Conservation (phyloP, 2,329 filamentous ascomycete species). For the Calycina marina region DNA sequence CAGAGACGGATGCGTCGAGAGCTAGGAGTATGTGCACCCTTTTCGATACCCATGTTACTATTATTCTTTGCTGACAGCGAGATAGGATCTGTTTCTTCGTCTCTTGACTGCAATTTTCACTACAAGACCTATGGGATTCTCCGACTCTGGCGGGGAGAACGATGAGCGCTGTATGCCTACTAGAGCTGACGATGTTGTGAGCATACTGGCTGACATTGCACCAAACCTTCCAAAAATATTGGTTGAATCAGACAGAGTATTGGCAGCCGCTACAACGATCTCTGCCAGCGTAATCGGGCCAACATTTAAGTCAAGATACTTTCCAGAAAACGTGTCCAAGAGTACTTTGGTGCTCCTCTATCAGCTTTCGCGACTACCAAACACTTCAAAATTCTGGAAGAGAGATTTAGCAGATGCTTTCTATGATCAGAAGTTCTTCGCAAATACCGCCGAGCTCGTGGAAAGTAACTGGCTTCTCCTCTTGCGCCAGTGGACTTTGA, state of each 20-base stretch:
- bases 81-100: conserved; percentile 83
- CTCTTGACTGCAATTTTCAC: conserved; percentile 91
- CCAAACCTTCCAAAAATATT: conserved; percentile 72
- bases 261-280: conserved; percentile 63
- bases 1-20: conserved; percentile 85
- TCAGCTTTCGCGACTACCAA: conserved; percentile 61
- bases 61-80: no score
- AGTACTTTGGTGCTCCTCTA: conserved; percentile 59
- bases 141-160: conserved; percentile 32
- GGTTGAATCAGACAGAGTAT: conserved; percentile 71
- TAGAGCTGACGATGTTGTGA: conserved; percentile 60
- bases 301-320: conserved; percentile 67
- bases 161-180: conserved; percentile 21
- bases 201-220: conserved; percentile 64
- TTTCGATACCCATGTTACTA: no score
- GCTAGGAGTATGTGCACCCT: conserved; percentile 60
- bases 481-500: conserved; percentile 67
- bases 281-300: conserved; percentile 74
- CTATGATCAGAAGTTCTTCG: conserved; percentile 77
- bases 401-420: conserved; percentile 88
- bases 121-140: conserved; percentile 62
- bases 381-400: conserved; percentile 79
- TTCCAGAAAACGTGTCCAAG: conserved; percentile 69
- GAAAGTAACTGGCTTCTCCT: conserved; percentile 68
- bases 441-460: conserved; percentile 49